Evolutionary conservation across 257 asterid genomes (phyloP), one percentile per base, ranked within the genome.

Genomic region (Salvia hispanica): DNA sequence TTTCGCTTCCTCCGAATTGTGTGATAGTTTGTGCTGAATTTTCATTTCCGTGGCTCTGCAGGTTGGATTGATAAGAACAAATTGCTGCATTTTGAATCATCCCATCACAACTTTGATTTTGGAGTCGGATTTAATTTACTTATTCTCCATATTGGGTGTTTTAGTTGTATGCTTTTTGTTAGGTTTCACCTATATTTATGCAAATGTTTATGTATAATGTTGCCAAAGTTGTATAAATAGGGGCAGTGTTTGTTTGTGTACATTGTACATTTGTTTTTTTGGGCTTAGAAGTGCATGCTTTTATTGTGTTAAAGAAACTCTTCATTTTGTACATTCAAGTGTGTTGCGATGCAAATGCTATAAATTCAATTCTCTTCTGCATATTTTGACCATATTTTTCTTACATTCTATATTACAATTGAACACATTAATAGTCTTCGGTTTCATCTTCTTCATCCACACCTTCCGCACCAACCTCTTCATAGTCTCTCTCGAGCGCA

Each of bases 391-490:
- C 3, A 5, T 39, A 7, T 5, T 39, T 40, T 40, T 15, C 31
- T 56, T 12, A 31, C 61, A 56, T 56, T n/a, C n/a, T n/a, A n/a
- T 12, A 5, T 12, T 76, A 74, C 75, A 72, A 43, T 58, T 16
- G 11, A 40, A 40, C 3, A 31, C 36, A 50, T 77, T 74, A 84
- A 63, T 85, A 84, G 42, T 90, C 95, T 15, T 86, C 95, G 6
- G 76, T 80, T 34, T 85, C 96, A 25, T 88, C 97, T 62, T 88
- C 97, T 2, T 85, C 96, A 59, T 85, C 95, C 2, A 77, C 90
- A 18, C 91, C 95, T 73, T 90, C 97, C 10, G 95, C 94, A 14
- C 97, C 97, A 55, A 90, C 95, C 79, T 90, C 96, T 75, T 90
- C 96, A 13, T 89, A 88, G 80, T 86, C 96, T 45, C 83, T 88